Conservation (phyloP, 768 basidiomycete genomes). For the Leccinellum rugosiceps region DNA sequence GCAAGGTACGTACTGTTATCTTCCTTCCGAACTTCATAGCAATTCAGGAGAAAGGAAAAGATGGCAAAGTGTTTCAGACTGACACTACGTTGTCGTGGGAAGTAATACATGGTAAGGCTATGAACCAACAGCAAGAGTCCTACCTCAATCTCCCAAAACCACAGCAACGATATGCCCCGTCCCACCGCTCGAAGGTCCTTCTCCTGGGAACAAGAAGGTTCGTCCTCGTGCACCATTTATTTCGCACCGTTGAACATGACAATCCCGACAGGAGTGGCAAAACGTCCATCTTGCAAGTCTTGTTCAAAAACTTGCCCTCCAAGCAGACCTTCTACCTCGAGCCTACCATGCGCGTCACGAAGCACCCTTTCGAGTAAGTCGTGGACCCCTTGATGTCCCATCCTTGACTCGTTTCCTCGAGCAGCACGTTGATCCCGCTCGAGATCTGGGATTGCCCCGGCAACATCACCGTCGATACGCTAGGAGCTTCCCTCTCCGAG, state of each 20-base stretch:
- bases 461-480: conserved; percentile 74
- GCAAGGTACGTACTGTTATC: conserved; percentile 51
- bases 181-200: conserved; percentile 60
- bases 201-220: conserved; percentile 71
- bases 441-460: conserved; percentile 97
- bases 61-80: neutral
- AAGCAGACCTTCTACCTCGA: conserved; percentile 91
- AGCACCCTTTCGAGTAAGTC: conserved; percentile 78
- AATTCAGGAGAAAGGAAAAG: neutral
- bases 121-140: conserved; percentile 13
- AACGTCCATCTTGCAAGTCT: conserved; percentile 84
- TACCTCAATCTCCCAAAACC: conserved; percentile 9
- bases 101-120: neutral
- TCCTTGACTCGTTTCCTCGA: neutral
- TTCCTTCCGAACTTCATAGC: conserved; percentile 81
- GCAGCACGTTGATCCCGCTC: conserved; percentile 85
- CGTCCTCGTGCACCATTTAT: neutral
- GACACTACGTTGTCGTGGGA: conserved; percentile 12
- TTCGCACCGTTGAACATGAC: neutral
- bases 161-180: conserved; percentile 11
- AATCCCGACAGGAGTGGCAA: conserved; percentile 71
- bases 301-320: conserved; percentile 81
- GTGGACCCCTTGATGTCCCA: neutral
- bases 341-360: conserved; percentile 73
- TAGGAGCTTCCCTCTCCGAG: conserved; percentile 69